Percentiles rank a stretch among this genome's conserved stretches.
These are phyloP conservation scores for Corymbia maculata DNA, from an alignment of 345 rosid genomes.

Conservation along the genomic window DNA sequence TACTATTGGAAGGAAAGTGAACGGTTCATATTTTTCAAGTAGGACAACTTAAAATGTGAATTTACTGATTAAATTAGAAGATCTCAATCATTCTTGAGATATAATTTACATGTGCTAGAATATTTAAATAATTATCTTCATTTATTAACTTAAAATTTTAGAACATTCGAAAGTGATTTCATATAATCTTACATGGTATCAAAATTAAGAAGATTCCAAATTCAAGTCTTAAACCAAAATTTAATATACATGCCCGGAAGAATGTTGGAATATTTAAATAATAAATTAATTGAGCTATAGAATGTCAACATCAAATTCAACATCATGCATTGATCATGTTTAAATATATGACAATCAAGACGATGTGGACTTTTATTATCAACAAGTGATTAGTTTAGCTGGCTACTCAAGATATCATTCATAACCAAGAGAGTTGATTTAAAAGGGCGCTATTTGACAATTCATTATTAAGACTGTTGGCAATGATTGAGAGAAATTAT, in stretches of 20 bases:
- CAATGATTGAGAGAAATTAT: neutral
- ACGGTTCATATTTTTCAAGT: no score
- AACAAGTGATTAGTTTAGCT: neutral
- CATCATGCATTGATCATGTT: neutral
- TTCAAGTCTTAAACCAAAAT: no score
- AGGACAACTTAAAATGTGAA: no score
- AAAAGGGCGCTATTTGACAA: neutral
- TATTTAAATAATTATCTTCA: no score
- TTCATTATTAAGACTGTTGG: neutral
- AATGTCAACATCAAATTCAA: neutral
- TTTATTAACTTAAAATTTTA: accelerated
- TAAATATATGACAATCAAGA: neutral
- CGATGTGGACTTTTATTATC: neutral
- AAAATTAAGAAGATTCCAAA: no score
- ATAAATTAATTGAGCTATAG: neutral
- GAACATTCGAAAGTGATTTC: accelerated
- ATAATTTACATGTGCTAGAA: no score
- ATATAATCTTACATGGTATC: accelerated
- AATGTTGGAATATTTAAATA: no score
- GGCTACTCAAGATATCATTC: neutral
- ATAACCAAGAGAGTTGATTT: neutral
- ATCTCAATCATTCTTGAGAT: neutral
- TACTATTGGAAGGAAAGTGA: no score
- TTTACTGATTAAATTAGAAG: no score
- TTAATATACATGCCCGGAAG: no score